A percentile compares a stretch with the other conserved stretches of the same genome.
These are phyloP conservation scores for Saitoella complicata DNA, from an alignment of 805 yeast genomes.

Conservation along the genomic window DNA sequence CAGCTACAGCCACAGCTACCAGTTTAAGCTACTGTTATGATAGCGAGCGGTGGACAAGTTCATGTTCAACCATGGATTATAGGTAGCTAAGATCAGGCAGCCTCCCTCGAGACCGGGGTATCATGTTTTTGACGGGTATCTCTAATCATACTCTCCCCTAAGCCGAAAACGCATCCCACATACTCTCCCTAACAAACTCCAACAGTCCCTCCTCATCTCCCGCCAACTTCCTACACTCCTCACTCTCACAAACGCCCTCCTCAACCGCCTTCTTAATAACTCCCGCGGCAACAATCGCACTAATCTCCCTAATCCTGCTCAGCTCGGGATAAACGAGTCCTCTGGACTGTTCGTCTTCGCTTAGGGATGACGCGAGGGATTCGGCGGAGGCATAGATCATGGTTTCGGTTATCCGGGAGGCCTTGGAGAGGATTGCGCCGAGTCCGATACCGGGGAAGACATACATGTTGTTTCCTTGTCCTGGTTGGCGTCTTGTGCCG, in stretches of 20 bases:
- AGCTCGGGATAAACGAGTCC: neutral
- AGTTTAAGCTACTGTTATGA: no score
- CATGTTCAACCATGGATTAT: no score
- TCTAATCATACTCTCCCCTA: no score
- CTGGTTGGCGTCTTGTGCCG: conserved; percentile 45
- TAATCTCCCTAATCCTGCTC: neutral
- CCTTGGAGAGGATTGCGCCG: conserved; percentile 67
- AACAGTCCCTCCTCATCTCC: neutral
- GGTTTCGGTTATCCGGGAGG: conserved; percentile 32
- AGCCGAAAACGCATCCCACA: no score
- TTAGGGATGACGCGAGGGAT: neutral
- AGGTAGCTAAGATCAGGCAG: no score
- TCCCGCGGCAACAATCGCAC: neutral
- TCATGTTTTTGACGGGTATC: no score
- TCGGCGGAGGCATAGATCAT: neutral
- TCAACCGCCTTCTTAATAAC: neutral
- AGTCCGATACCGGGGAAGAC: conserved; percentile 85
- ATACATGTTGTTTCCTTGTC: conserved; percentile 79
- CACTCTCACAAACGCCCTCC: neutral
- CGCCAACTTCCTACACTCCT: neutral
- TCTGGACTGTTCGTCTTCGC: neutral
- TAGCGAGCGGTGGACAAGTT: no score
- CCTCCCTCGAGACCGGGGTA: no score
- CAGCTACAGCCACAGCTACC: no score
- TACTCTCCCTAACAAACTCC: neutral